These are phyloP conservation scores for Phytophthora citrophthora DNA, from an alignment of 352 stramenopile genomes.

Conservation along the genomic window DNA sequence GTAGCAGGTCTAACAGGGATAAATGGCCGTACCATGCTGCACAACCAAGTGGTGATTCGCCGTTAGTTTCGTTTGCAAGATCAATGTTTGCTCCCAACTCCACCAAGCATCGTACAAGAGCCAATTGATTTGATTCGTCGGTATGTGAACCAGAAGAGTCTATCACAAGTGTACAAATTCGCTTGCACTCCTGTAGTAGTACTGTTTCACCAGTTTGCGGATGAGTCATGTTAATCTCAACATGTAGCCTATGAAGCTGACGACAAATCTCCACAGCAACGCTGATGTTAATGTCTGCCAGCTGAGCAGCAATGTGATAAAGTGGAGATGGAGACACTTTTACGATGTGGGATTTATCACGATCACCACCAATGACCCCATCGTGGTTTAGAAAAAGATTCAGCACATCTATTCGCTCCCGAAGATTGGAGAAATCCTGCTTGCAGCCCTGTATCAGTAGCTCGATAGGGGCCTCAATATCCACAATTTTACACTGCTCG, in stretches of 20 bases:
- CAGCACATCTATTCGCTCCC: conserved; percentile 24
- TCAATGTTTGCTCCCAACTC: conserved; percentile 63
- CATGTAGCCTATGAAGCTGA: conserved; percentile 35
- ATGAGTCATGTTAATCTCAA: conserved; percentile 62
- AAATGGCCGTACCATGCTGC: conserved; percentile 59
- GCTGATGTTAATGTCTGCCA: conserved; percentile 54
- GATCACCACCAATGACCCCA: background rate
- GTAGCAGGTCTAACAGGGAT: conserved; percentile 50
- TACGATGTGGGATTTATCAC: background rate
- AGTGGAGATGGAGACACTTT: conserved; percentile 40
- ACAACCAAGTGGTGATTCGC: conserved; percentile 60
- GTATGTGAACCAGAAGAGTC: background rate
- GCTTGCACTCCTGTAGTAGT: conserved; percentile 66
- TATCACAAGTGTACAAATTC: conserved; percentile 33
- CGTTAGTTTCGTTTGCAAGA: conserved; percentile 52
- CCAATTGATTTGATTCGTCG: conserved; percentile 32
- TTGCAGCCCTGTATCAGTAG: conserved; percentile 30
- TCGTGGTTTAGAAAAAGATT: conserved; percentile 23
- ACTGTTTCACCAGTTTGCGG: conserved; percentile 47
- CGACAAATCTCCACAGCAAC: conserved; percentile 62
- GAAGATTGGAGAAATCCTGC: conserved; percentile 17
- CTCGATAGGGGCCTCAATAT: conserved; percentile 25
- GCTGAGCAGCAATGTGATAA: conserved; percentile 56
- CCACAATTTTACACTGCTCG: conserved; percentile 11
- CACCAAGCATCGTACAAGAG: conserved; percentile 51